A percentile compares a stretch with the other conserved stretches of the same genome.
Evolutionary conservation across 2,329 filamentous ascomycete genomes (phyloP).

Genomic region (Aspergillus sp.): DNA sequence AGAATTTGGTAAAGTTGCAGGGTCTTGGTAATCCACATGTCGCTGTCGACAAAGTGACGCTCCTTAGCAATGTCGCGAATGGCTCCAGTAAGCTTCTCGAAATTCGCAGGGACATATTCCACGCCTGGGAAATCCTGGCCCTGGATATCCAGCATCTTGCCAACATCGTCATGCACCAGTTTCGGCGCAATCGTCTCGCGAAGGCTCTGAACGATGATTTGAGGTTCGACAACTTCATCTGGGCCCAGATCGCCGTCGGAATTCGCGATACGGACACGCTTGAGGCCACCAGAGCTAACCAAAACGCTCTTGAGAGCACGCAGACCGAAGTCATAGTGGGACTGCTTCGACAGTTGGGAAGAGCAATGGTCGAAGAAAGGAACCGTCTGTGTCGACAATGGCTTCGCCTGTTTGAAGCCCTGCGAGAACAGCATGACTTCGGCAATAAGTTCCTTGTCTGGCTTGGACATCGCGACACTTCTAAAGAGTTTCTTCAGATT

Average conservation of each 20-base stretch:
- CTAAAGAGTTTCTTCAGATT: slow-evolving; percentile 99
- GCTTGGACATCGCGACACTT: slow-evolving; percentile 98
- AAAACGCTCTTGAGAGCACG: slow-evolving; percentile 97
- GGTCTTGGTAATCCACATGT: slow-evolving; percentile 95
- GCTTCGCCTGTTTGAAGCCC: slow-evolving; percentile 93
- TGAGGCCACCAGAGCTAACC: slow-evolving; percentile 92
- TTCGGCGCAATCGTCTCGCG: slow-evolving; percentile 98
- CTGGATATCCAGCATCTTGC: slow-evolving; percentile 79
- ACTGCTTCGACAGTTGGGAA: slow-evolving; percentile 76
- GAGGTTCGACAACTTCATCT: slow-evolving; percentile 74
- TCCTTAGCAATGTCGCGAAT: slow-evolving; percentile 76
- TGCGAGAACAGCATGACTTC: slow-evolving; percentile 99
- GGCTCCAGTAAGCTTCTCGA: slow-evolving; percentile 67
- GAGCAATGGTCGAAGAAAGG: slow-evolving; percentile 96
- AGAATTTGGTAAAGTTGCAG: slow-evolving; percentile 97
- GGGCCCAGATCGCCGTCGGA: slow-evolving; percentile 49
- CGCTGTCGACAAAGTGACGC: slow-evolving; percentile 78
- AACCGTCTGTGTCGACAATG: slow-evolving; percentile 87
- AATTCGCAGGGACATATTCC: slow-evolving; percentile 80
- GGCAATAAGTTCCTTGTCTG: slow-evolving; percentile 97
- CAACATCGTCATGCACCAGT: slow-evolving; percentile 83
- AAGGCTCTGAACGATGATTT: slow-evolving; percentile 97
- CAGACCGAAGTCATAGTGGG: slow-evolving; percentile 97
- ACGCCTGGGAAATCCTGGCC: slow-evolving; percentile 81
- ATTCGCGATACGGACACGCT: slow-evolving; percentile 65